phyloP scores from a whole-genome alignment of 139 green algal species.

The Gonium pectorale region DNA sequence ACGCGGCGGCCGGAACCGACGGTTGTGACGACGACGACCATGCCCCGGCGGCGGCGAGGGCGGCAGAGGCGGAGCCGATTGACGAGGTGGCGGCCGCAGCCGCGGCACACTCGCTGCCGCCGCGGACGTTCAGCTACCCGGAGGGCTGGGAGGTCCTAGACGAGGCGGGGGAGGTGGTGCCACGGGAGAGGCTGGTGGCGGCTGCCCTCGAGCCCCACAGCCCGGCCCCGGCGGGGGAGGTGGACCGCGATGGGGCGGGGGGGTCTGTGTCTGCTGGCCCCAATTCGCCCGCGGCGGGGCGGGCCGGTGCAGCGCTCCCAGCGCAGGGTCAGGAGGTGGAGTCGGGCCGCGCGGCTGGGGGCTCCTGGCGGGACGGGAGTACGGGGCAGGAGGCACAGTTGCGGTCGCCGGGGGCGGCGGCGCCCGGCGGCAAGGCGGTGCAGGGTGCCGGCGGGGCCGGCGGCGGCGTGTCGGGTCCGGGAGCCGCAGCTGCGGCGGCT shows the following conservation, averaged over 20 bases:
- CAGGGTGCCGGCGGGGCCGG: background rate
- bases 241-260: background rate
- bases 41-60: background rate
- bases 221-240: background rate
- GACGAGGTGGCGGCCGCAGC: background rate
- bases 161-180: conserved; percentile 1
- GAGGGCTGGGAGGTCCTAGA: conserved; percentile 22
- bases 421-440: background rate
- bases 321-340: too few species aligned
- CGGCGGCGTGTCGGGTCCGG: background rate
- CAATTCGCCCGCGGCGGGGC: background rate
- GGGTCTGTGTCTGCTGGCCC: too few species aligned
- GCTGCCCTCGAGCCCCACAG: background rate
- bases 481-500: background rate
- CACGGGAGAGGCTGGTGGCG: background rate
- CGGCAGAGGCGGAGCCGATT: background rate
- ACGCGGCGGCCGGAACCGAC: too few species aligned
- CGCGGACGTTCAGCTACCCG: background rate
- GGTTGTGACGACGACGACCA: background rate
- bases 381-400: background rate
- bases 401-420: background rate
- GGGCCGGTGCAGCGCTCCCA: background rate
- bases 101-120: background rate
- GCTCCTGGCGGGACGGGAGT: background rate
- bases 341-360: too few species aligned